phyloP scores from a whole-genome alignment of 352 stramenopile species.

The Bremia lactucae region DNA sequence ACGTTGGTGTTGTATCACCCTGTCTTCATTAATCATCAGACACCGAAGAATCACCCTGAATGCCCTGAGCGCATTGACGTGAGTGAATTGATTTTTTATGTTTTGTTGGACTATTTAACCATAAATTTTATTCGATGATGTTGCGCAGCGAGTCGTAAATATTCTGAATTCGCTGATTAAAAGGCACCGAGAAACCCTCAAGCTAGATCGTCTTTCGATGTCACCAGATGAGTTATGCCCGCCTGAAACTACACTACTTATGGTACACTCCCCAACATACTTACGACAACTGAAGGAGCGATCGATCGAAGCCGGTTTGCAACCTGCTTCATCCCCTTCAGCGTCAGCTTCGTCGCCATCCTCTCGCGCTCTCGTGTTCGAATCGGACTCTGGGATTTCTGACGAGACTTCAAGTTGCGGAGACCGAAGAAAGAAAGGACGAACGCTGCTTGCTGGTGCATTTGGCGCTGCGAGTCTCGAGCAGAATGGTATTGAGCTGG shows the following conservation, averaged over 20 bases:
- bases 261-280: conserved; percentile 79
- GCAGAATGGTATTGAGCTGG: conserved; percentile 56
- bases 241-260: conserved; percentile 59
- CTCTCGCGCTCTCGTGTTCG: conserved; percentile 55
- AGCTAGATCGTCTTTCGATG: conserved; percentile 54
- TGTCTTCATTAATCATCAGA: conserved; percentile 78
- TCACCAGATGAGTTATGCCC: conserved; percentile 67
- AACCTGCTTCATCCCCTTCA: conserved; percentile 25
- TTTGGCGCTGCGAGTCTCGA: conserved; percentile 61
- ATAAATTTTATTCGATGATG: conserved; percentile 2
- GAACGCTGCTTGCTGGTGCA: conserved; percentile 39
- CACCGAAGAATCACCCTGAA: conserved; percentile 71
- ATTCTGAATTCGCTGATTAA: conserved; percentile 53
- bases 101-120: conserved; percentile 8
- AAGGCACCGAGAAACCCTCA: conserved; percentile 51
- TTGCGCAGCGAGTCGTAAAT: conserved; percentile 49
- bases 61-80: conserved; percentile 75
- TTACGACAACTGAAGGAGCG: conserved; percentile 63
- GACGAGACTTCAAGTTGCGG: conserved; percentile 27
- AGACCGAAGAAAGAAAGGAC: conserved; percentile 26
- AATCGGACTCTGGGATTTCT: conserved; percentile 58
- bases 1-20: conserved; percentile 78
- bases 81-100: conserved; percentile 14
- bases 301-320: conserved; percentile 37
- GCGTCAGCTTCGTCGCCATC: conserved; percentile 25